Base-by-base conservation (phyloP, 805 yeast species). In the Maudiozyma saulgeensis region DNA sequence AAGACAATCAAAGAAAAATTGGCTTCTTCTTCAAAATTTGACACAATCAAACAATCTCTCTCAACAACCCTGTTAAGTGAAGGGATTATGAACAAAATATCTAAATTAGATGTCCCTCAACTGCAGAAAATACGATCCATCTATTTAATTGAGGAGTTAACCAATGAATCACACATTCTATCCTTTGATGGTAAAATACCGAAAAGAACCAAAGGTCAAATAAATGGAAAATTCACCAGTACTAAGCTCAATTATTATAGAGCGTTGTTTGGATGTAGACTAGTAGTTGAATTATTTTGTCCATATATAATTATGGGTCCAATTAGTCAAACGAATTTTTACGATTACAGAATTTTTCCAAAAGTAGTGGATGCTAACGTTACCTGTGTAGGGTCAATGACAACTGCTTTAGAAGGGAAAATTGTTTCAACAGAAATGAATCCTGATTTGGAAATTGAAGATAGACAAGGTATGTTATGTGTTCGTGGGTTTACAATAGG, bases 401-500 rank as follows among this genome's bases (percentile, higher is more conserved):
- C 79, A 0, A 82, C 82, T 48, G 69, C 82, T 2, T 50, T 80
- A 46, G 91, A 84, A 51, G 69, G 80, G 26, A 84, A 84, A 61
- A 54, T 82, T 11, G 69, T 70, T 25, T 62, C 68, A 47, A 61
- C 65, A 2, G 62, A 65, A 6, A 57, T 62, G 15, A 58, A 58
- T 18, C 47, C 59, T 0, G 68, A 60, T 3, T 49, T 66, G 3
- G 59, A 62, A 40, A 63, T 73, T 18, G 67, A 60, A 2, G 68
- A 69, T 25, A 67, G 68, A 35, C 68, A 68, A 39, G 88, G 89
- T 7, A 71, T 71, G 56, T 56, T 84, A 5, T 69, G 73, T 52
- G 68, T 78, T 1, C 69, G 91, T 49, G 93, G 91, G 0, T 84
- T 82, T 61, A 79, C 75, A 38, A 72, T 84, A 21, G 88, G 89